These are phyloP conservation scores for Calonectria ilicicola DNA, from an alignment of 2,329 filamentous ascomycete species.

Conservation along the genomic window DNA sequence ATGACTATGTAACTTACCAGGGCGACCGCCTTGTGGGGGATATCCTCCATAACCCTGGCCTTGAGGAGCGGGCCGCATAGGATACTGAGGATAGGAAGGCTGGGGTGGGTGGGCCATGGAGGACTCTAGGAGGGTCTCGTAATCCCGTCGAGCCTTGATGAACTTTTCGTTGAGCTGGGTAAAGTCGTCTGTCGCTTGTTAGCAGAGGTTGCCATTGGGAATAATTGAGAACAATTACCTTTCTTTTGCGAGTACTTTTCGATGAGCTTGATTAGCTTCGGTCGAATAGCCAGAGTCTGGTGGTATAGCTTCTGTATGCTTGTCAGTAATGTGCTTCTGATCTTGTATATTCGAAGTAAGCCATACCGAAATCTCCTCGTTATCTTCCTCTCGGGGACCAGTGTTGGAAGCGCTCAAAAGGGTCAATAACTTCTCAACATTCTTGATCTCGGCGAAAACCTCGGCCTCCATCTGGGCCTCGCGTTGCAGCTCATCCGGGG, in stretches of 20 bases:
- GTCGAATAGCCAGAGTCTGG: slow-evolving; percentile 91
- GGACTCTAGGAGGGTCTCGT: slow-evolving; percentile 93
- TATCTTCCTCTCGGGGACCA: slow-evolving; percentile 86
- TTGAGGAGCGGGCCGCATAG: slow-evolving; percentile 63
- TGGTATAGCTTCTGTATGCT: slow-evolving; percentile 79
- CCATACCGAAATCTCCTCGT: slow-evolving; percentile 91
- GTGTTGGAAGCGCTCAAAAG: slow-evolving; percentile 89
- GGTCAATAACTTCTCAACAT: slow-evolving; percentile 80
- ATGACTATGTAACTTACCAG: slow-evolving; percentile 43
- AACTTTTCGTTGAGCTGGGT: slow-evolving; percentile 99
- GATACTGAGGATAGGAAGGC: slow-evolving; percentile 79
- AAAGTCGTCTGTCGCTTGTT: slow-evolving; percentile 81
- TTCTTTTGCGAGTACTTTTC: slow-evolving; percentile 99
- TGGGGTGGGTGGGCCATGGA: slow-evolving; percentile 96
- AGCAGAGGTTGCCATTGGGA: slow-evolving; percentile 19
- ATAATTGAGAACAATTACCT: slow-evolving; percentile 62
- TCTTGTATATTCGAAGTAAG: too few relatives aligned
- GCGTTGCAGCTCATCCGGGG: slow-evolving; percentile 90
- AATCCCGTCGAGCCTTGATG: slow-evolving; percentile 97
- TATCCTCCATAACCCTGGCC: slow-evolving; percentile 61
- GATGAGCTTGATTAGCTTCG: slow-evolving; percentile 97
- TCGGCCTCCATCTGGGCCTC: slow-evolving; percentile 94
- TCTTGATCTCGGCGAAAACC: slow-evolving; percentile 74
- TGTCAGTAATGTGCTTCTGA: slow-evolving; percentile 46
- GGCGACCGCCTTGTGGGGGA: slow-evolving; percentile 62